These are phyloP conservation scores for Hyaloscypha hepaticicola DNA, from an alignment of 495 filamentous ascomycete genomes.

Conservation along the genomic window DNA sequence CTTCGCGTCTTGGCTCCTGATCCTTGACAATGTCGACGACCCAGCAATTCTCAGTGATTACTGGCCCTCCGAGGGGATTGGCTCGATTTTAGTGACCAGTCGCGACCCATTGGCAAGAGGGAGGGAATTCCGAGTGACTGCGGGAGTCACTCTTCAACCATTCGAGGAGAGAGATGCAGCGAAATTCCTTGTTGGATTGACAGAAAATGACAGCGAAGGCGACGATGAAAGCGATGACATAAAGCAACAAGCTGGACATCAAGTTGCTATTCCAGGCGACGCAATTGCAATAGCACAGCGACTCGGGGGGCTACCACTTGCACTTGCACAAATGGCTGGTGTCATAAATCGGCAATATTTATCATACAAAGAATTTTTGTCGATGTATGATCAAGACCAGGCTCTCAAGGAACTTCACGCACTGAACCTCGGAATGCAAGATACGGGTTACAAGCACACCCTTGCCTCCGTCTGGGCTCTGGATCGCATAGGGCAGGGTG, in stretches of 20 bases:
- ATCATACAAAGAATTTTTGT: slow-evolving; percentile 33
- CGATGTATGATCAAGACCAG: slow-evolving; percentile 33
- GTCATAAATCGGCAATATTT: slow-evolving; percentile 36
- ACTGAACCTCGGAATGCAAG: slow-evolving; percentile 23
- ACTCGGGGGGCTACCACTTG: slow-evolving; percentile 41
- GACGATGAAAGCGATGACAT: background rate
- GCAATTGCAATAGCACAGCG: slow-evolving; percentile 18
- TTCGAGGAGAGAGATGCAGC: slow-evolving; percentile 16
- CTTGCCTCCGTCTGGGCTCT: slow-evolving; percentile 43
- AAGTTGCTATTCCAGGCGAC: no score
- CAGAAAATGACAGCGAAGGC: slow-evolving; percentile 11
- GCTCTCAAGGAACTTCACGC: slow-evolving; percentile 29
- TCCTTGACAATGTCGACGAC: slow-evolving; percentile 43
- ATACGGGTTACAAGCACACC: slow-evolving; percentile 33
- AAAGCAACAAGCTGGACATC: no score
- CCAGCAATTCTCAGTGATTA: slow-evolving; percentile 36
- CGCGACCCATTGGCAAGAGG: slow-evolving; percentile 31
- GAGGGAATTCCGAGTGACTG: slow-evolving; percentile 1
- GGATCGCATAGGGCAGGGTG: slow-evolving; percentile 27
- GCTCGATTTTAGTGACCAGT: slow-evolving; percentile 42
- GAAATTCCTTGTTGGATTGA: slow-evolving; percentile 15
- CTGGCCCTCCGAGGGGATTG: slow-evolving; percentile 36
- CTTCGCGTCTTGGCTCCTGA: slow-evolving; percentile 37
- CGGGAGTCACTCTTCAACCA: slow-evolving; percentile 19
- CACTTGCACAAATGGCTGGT: slow-evolving; percentile 44